Evolutionary conservation across 2,329 filamentous ascomycete species (phyloP), one percentile per base, ranked within the genome.

Genomic region (Trichophyton equinum): DNA sequence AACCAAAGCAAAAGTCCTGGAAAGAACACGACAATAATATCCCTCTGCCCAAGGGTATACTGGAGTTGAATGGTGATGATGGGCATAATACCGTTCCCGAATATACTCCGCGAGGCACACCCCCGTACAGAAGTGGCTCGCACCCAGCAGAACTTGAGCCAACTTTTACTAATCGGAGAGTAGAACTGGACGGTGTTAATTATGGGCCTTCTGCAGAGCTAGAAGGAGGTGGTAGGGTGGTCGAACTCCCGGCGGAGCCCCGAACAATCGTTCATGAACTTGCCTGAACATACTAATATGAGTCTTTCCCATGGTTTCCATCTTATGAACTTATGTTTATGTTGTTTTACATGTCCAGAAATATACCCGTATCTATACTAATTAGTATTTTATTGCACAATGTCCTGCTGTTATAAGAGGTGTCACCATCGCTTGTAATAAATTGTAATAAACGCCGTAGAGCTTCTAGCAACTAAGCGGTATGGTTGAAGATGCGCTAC

Each of bases 71-170:
- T 25, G 36, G 55, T 11, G 18, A 25, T 15, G 36, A 57, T 27
- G 33, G 55, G 5, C 33, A 13, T 11, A 9, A 7, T 42, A 25
- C 44, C 25, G 38, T 36, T 36, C 59, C 49, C 5, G 18, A 22
- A 13, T 60, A 60, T 60, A 40, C 58, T 8, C 46, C 58, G 3
- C 13, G 18, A n/a, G 46, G 49, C 18, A 51, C 59, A 4, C 59
- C 59, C 3, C 42, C 59, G 11, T 60, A 60, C 33, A 44, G 27
- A 57, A 42, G 55, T 18, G 51, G 59, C 7, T 25, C 18, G 8
- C 53, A 56, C 20, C 22, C 44, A 8, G 30, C 27, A 56, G 58
- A 60, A 27, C 58, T 60, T 40, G 58, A 60, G n/a, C 22, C 44
- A 58, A n/a, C 18, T 44, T 46, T 3, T 11, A 18, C 27, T 20